phyloP scores from a whole-genome alignment of 345 rosid genomes.

The Trapa bicornis region DNA sequence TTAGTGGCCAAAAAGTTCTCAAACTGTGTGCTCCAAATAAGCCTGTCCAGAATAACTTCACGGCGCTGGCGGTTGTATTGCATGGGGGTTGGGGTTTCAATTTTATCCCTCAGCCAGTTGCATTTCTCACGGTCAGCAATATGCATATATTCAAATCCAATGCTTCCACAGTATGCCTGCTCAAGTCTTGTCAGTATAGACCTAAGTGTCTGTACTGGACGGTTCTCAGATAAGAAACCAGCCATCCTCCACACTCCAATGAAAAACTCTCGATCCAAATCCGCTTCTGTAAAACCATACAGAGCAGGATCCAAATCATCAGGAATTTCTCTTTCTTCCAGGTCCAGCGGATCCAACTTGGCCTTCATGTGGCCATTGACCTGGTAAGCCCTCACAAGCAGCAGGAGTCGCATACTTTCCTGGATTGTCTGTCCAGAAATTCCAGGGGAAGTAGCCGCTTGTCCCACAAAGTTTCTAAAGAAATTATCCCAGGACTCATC shows the following conservation, averaged over 20 bases:
- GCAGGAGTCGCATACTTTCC: slow-evolving; percentile 16
- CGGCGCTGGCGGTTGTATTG: slow-evolving; percentile 19
- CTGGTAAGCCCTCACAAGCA: slow-evolving; percentile 17
- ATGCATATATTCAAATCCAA: slow-evolving; percentile 17
- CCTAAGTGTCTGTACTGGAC: slow-evolving; percentile 13
- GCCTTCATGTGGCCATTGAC: slow-evolving; percentile 19
- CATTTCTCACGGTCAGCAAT: slow-evolving; percentile 13
- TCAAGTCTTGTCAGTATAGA: slow-evolving; percentile 17
- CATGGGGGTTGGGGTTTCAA: slow-evolving; percentile 15
- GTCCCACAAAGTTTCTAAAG: slow-evolving; percentile 18
- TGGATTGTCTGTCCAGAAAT: slow-evolving; percentile 18
- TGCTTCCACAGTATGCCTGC: slow-evolving; percentile 19
- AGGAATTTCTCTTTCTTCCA: slow-evolving; percentile 13
- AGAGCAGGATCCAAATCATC: slow-evolving; percentile 14
- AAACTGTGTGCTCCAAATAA: slow-evolving; percentile 17
- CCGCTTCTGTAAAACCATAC: slow-evolving; percentile 14
- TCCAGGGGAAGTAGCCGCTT: slow-evolving; percentile 15
- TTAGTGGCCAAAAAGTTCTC: slow-evolving; percentile 16
- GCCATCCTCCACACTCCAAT: slow-evolving; percentile 18
- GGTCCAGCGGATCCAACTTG: slow-evolving; percentile 15
- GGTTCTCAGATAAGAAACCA: slow-evolving; percentile 17
- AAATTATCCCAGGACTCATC: slow-evolving; percentile 19
- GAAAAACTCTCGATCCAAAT: slow-evolving; percentile 16
- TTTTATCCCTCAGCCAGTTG: slow-evolving; percentile 18
- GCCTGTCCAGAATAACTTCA: slow-evolving; percentile 18